phyloP scores from a whole-genome alignment of 1,139 yeast species.

The Candida sojae region DNA sequence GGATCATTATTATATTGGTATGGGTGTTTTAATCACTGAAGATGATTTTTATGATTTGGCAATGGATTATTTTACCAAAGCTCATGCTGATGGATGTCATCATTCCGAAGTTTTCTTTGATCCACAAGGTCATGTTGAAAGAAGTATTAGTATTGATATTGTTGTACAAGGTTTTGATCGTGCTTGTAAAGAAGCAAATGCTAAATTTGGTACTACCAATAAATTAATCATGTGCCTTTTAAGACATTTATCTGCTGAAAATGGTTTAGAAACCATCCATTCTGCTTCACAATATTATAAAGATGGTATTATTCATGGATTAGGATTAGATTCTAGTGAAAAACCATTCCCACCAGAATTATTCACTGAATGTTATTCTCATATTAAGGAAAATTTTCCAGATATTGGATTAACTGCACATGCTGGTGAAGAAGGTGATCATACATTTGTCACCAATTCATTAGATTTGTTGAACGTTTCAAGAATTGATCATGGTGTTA shows the following conservation, averaged over 20 bases:
- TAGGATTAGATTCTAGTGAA: slow-evolving; percentile 79
- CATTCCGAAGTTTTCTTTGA: slow-evolving; percentile 79
- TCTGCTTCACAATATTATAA: slow-evolving; percentile 51
- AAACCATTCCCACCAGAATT: slow-evolving; percentile 71
- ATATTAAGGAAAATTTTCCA: slow-evolving; percentile 47
- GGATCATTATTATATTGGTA: slow-evolving; percentile 76
- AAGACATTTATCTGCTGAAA: slow-evolving; percentile 65
- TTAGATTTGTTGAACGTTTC: slow-evolving; percentile 59
- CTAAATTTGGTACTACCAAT: slow-evolving; percentile 60
- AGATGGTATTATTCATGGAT: slow-evolving; percentile 62
- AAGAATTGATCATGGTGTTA: slow-evolving; percentile 80
- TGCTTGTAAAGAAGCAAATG: slow-evolving; percentile 62
- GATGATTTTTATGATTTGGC: slow-evolving; percentile 73
- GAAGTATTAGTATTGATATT: slow-evolving; percentile 59
- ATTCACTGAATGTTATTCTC: slow-evolving; percentile 60
- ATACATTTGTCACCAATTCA: slow-evolving; percentile 58
- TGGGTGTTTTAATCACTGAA: slow-evolving; percentile 65
- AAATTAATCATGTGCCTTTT: slow-evolving; percentile 78
- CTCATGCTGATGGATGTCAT: slow-evolving; percentile 58
- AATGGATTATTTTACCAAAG: slow-evolving; percentile 67
- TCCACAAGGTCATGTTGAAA: slow-evolving; percentile 78
- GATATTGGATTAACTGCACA: slow-evolving; percentile 71
- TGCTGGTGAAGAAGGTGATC: slow-evolving; percentile 87
- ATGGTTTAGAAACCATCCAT: slow-evolving; percentile 58
- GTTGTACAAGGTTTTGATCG: slow-evolving; percentile 65